Base-by-base conservation (phyloP, 2,329 filamentous ascomycete species). In the Fusarium hainanense region DNA sequence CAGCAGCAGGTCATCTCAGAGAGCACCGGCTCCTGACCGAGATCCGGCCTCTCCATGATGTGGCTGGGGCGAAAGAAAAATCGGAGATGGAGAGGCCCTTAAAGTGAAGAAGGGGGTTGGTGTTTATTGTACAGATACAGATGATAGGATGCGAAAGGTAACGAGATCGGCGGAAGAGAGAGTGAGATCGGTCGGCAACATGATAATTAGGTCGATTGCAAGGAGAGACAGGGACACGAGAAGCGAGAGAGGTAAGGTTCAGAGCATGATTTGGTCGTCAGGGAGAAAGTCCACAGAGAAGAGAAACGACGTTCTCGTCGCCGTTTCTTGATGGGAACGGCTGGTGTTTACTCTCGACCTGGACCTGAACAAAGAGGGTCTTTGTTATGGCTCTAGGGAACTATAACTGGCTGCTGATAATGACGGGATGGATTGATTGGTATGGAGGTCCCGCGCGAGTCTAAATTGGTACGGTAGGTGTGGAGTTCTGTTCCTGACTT, bases 1-100 rank as follows among this genome's bases (percentile, higher is more conserved):
- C 95, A 99, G 82, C 95, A 99, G 85, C 96, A 98, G 52, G 81
- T 83, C 68, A 89, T 77, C 20, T 81, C 72, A 44, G 80, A 75
- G 54, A 77, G 57, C 47, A 71, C 64, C 51, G 77, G 69, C 43
- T 75, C 73, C 40, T 57, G 61, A 60, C 63, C 61, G 47, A 60
- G 57, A 52, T 74, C 69, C 47, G 74, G 73, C 67, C 66, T 73
- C 68, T 75, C 68, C 72, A 76, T 72, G 52, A 61, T 69, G 50
- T 37, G 18, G 34, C 34, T n/a, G 18, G 34, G 48, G 63, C 69
- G 58, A 68, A 58, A 51, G 54, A 56, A 54, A 52, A 48, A 60
- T 52, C 40, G 59, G 64, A 60, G 70, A 60, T 70, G 67, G 66
- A 69, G 63, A 69, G 68, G 73, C 69, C 69, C 59, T 54, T 46